These are phyloP conservation scores for Syzygium aromaticum DNA, from an alignment of 345 rosid genomes.

Conservation along the genomic window DNA sequence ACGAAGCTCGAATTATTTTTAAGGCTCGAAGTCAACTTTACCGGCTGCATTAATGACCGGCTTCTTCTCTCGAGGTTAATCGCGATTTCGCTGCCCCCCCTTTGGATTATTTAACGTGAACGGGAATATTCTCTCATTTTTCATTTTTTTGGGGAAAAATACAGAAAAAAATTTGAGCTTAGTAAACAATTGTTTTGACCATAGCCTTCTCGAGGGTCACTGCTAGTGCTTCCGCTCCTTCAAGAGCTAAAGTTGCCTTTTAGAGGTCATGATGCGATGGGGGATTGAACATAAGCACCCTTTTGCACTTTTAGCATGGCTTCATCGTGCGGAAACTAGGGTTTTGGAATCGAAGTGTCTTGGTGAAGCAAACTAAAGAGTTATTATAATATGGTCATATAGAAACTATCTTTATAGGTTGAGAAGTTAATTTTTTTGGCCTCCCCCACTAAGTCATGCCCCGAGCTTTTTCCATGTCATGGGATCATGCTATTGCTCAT, in stretches of 20 bases:
- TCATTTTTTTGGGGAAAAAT: too few relatives aligned
- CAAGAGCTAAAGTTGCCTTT: neutral
- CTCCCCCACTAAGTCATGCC: neutral
- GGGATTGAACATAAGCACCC: too few relatives aligned
- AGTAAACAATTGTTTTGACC: neutral
- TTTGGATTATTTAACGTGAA: neutral
- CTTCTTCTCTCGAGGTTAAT: neutral
- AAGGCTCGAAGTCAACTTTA: neutral
- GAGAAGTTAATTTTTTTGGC: neutral
- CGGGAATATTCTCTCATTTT: neutral
- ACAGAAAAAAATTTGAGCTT: neutral
- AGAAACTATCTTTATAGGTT: neutral
- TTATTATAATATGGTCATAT: neutral
- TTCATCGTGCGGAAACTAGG: neutral
- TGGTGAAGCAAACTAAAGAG: neutral
- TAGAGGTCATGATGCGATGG: neutral
- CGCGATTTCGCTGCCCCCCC: neutral
- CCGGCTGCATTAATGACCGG: neutral
- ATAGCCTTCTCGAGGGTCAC: neutral
- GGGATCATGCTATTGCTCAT: neutral
- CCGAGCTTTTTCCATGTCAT: neutral
- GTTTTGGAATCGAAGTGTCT: neutral
- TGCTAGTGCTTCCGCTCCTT: neutral
- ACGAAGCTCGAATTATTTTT: neutral
- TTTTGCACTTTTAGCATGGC: too few relatives aligned